phyloP scores from a whole-genome alignment of 768 basidiomycete species.

The Rhodotorula graminis region DNA sequence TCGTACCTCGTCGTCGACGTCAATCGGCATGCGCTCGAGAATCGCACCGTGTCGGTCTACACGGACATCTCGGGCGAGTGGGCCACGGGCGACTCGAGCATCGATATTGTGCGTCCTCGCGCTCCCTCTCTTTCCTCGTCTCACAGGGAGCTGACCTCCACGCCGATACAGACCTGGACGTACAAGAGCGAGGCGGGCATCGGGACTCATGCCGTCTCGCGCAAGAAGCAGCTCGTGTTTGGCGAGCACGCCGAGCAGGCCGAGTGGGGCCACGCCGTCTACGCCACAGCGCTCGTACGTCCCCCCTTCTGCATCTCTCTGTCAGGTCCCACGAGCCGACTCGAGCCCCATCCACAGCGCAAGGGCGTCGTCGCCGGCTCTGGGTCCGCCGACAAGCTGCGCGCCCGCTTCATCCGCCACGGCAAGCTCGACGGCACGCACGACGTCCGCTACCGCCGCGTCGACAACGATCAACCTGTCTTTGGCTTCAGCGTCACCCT shows the following conservation, averaged over 20 bases:
- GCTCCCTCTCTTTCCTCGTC: neutral
- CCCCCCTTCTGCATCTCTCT: no score
- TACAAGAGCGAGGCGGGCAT: constrained; percentile 1
- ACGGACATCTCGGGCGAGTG: constrained; percentile 29
- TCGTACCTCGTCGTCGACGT: constrained; percentile 27
- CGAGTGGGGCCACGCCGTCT: constrained; percentile 20
- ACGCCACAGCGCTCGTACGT: constrained; percentile 9
- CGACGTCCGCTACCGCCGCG: constrained; percentile 8
- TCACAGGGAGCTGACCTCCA: no score
- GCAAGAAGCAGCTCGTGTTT: neutral
- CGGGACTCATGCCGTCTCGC: constrained; percentile 8
- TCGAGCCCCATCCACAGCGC: neutral
- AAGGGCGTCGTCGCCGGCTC: neutral
- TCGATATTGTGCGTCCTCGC: constrained; percentile 2
- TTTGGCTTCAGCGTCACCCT: constrained; percentile 20
- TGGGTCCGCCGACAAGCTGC: neutral
- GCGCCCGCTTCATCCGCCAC: constrained; percentile 7
- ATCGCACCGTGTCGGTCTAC: constrained; percentile 18
- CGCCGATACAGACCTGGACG: constrained; percentile 16
- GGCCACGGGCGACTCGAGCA: constrained; percentile 16
- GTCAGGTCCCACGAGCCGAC: neutral
- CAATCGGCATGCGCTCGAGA: neutral
- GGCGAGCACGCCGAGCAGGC: constrained; percentile 22
- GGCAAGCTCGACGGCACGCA: constrained; percentile 14
- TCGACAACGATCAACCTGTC: constrained; percentile 16